Evolutionary conservation across 352 stramenopile genomes (phyloP).

Genomic region (Pythium myriotylum): DNA sequence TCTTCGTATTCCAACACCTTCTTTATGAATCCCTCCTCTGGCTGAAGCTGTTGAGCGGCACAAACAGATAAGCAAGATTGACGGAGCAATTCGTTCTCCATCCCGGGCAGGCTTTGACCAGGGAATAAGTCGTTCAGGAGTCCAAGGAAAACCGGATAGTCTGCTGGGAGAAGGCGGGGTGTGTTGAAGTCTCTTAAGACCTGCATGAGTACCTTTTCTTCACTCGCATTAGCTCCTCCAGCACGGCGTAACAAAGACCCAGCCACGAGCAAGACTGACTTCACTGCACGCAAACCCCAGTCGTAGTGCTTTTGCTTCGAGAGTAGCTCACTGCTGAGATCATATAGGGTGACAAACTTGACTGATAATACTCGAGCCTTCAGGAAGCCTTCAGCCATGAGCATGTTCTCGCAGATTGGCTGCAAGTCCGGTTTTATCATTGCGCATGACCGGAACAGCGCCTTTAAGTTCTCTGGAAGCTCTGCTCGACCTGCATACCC

Average conservation of each 20-base stretch:
- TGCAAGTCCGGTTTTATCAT: constrained; percentile 93
- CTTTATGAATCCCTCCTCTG: constrained; percentile 95
- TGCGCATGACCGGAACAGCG: constrained; percentile 90
- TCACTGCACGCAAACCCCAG: constrained; percentile 95
- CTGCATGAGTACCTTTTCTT: constrained; percentile 94
- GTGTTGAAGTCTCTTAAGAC: constrained; percentile 97
- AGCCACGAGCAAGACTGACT: constrained; percentile 96
- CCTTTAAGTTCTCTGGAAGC: constrained; percentile 93
- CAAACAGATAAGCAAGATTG: constrained; percentile 56
- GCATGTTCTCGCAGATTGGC: constrained; percentile 95
- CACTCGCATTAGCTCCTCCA: constrained; percentile 40
- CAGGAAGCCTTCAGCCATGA: constrained; percentile 93
- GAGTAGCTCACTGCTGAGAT: constrained; percentile 84
- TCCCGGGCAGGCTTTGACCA: constrained; percentile 39
- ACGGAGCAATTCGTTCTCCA: constrained; percentile 49
- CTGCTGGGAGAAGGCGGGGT: constrained; percentile 90
- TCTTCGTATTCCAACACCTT: constrained; percentile 96
- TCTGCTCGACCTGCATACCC: constrained; percentile 92
- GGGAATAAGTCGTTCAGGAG: constrained; percentile 95
- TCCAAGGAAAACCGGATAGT: constrained; percentile 94
- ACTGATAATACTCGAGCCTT: constrained; percentile 78
- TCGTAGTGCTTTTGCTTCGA: constrained; percentile 93
- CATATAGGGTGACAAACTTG: constrained; percentile 92
- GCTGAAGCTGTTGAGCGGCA: constrained; percentile 77
- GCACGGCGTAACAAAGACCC: constrained; percentile 91